Evolutionary conservation across 805 yeast species (phyloP), one percentile per base, ranked within the genome.

Genomic region (Grigorovia jiainica): DNA sequence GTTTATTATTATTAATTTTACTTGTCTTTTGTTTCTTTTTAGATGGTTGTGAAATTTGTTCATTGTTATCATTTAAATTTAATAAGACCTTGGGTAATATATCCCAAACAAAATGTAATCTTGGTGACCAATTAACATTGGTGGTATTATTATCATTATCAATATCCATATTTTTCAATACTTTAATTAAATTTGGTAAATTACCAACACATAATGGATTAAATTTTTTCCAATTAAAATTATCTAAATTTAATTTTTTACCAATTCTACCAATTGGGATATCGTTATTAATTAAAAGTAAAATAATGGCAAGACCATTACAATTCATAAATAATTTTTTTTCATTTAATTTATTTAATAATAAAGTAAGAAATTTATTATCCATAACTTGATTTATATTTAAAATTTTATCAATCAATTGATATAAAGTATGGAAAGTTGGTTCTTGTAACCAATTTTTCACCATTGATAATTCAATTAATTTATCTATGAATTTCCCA

Each of bases 401-500:
- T 36, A 47, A 34, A 7, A 57, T 40, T 39, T 54, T 55, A 39
- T 49, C 50, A n/a, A 76, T 50, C 3, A 82, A 69, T 40, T 75
- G 78, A 50, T 72, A 76, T 37, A 89, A 65, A 1, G 94, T 82
- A 54, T 71, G 84, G 52, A 84, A 69, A 33, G 86, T 71, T 3
- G 94, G 77, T 61, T 90, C 96, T 46, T 94, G 68, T 34, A 89
- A 73, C 97, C 97, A 89, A 1, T 84, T 74, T 58, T 89, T 90
- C 29, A 65, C 49, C 11, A 66, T 58, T 0, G 94, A 73, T 42
- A 89, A 65, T 19, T 73, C 76, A 4, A 85, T 57, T 30, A 83
- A 52, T 24, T 66, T 57, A 4, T 67, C 62, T 21, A 76, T 58
- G 36, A 80, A 72, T 10, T 61, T 57, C 15, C 54, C 46, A 39